Evolutionary conservation across 805 yeast genomes (phyloP).

Genomic region (Candida bentonensis): DNA sequence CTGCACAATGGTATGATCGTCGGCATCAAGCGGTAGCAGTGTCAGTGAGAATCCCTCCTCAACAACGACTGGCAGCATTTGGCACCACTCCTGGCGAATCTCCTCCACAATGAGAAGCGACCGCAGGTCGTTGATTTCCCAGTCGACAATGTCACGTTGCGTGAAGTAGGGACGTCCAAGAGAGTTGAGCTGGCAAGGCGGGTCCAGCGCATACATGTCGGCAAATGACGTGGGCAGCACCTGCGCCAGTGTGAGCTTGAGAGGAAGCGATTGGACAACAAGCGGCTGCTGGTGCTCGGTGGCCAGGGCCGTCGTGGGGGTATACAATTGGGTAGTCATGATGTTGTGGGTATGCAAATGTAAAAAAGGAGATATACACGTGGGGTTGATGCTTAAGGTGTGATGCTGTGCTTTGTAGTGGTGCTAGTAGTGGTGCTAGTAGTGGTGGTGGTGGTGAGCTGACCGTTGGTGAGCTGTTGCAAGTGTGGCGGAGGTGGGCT

Average conservation of each 20-base stretch:
- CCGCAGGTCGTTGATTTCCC: slow-evolving; percentile 59
- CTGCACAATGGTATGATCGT: slow-evolving; percentile 32
- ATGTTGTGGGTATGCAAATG: too few species aligned
- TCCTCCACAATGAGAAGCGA: slow-evolving; percentile 43
- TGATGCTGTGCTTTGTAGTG: too few species aligned
- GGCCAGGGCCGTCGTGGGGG: background rate
- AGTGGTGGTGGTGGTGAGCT: too few species aligned
- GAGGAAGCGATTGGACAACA: too few species aligned
- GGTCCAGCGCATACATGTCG: background rate
- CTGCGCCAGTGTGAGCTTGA: background rate
- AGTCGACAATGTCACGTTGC: slow-evolving; percentile 44
- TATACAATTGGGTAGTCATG: too few species aligned
- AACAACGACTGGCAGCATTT: slow-evolving; percentile 28
- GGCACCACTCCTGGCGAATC: slow-evolving; percentile 42
- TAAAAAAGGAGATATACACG: too few species aligned
- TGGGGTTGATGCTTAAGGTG: too few species aligned
- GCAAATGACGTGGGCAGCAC: background rate
- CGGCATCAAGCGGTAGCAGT: slow-evolving; percentile 31
- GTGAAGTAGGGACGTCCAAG: background rate
- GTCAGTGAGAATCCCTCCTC: slow-evolving; percentile 8
- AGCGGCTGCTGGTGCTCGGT: too few species aligned
- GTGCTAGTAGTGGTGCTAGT: too few species aligned
- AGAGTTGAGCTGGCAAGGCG: background rate
- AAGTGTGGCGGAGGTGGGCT: too few species aligned
- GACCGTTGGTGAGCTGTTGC: too few species aligned